Evolutionary conservation across 2,329 filamentous ascomycete genomes (phyloP), one percentile per base, ranked within the genome.

Genomic region (Teratosphaeria nubilosa): DNA sequence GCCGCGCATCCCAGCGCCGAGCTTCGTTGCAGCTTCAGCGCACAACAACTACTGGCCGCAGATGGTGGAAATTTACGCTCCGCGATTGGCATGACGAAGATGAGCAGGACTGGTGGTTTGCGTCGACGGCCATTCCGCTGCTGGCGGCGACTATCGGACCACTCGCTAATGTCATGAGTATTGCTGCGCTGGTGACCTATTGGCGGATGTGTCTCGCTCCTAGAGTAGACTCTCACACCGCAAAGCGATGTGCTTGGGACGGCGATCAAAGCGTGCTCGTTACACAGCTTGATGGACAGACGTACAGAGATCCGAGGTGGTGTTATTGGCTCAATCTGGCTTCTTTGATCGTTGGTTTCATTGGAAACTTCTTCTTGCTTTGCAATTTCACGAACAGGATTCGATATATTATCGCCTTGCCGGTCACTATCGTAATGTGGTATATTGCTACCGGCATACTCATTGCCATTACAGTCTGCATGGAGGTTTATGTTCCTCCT

Each of bases 361-460:
- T 86, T 1, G 88, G 91, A 7, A 96, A 96, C 66, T 62, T 89
- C 1, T 91, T 90, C 61, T 79, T 96, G 1, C 79, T 96, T 0
- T 82, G 94, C 64, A 96, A 96, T 73, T 96, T 96, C 80, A 88
- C 90, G 0, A 82, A 84, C 58, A 80, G 85, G 5, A 81, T 96
- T 6, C 83, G 89, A 55, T 96, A 95, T 70, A 85, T 86, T 20
- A 78, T 95, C 45, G 90, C 91, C 1, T 82, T 95, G 60, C 91
- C 91, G 0, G 78, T 90, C 24, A 95, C 90, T 0, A 95, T 96
- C 59, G 72, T 87, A 7, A 82, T 89, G 59, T 96, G 91, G 90
- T 82, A 82, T 64, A 62, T 84, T 11, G 80, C 84, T 1, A 82
- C 82, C 0, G 79, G 75, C 0, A 80, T 87, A 60, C 77, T 88